Percentiles rank a stretch among this genome's conserved stretches.
Evolutionary conservation across 371 early-diverging fungal species (phyloP).

Genomic region (Mucor velutinosus): DNA sequence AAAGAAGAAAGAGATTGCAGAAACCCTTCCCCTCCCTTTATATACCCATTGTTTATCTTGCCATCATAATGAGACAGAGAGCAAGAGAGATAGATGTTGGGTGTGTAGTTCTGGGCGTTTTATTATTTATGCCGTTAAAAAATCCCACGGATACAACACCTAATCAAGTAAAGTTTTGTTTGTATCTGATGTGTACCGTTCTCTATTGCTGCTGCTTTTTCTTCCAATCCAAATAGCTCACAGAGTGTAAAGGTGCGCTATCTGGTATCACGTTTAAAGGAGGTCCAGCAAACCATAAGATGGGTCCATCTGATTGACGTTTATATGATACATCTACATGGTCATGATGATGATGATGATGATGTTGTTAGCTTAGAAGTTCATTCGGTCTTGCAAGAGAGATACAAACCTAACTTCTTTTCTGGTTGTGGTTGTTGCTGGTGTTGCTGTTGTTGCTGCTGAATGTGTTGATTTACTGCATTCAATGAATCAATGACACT

Average conservation of each 20-base stretch:
- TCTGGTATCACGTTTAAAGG: slow-evolving; percentile 33
- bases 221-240: slow-evolving; percentile 42
- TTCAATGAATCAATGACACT: not conserved
- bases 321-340: slow-evolving; percentile 26
- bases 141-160: slow-evolving; percentile 4
- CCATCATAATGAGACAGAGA: not conserved
- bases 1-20: not conserved
- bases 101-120: slow-evolving; percentile 1
- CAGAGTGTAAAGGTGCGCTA: slow-evolving; percentile 30
- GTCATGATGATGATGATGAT: not conserved
- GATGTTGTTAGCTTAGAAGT: too few species aligned
- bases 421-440: not conserved
- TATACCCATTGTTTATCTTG: not conserved
- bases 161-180: not conserved
- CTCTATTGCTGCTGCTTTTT: slow-evolving; percentile 9
- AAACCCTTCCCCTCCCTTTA: not conserved
- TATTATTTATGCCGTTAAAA: not conserved
- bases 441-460: not conserved
- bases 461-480: not conserved
- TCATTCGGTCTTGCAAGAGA: not conserved
- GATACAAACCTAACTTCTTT: not conserved
- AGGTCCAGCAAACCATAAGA: slow-evolving; percentile 50
- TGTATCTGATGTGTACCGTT: not conserved
- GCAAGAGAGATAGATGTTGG: not conserved
- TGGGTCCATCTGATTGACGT: slow-evolving; percentile 34